phyloP scores from a whole-genome alignment of 306 rosid genomes.

The Cucurbita argyrosperma region DNA sequence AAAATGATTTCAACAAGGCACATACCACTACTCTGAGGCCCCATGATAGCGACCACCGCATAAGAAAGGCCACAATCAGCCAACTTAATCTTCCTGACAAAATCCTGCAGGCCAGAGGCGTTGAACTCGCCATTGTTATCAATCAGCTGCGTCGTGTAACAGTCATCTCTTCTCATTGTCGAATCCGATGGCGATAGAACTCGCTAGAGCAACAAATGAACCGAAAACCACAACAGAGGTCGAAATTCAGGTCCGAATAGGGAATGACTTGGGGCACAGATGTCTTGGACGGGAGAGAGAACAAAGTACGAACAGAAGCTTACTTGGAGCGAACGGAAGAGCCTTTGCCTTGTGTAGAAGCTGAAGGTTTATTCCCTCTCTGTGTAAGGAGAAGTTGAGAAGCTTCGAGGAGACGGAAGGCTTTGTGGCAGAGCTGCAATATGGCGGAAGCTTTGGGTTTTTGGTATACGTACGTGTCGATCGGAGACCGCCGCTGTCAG shows the following conservation, averaged over 20 bases:
- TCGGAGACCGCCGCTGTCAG: neutral
- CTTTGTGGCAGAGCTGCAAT: neutral
- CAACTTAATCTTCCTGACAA: slow-evolving; percentile 31
- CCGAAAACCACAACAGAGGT: neutral
- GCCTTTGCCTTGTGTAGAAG: neutral
- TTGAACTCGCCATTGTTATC: slow-evolving; percentile 63
- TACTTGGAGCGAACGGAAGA: slow-evolving; percentile 2
- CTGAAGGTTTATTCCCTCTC: neutral
- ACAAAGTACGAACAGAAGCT: neutral
- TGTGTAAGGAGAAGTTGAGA: neutral
- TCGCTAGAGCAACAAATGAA: neutral
- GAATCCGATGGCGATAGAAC: neutral
- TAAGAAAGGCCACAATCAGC: slow-evolving; percentile 60
- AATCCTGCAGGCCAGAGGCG: slow-evolving; percentile 40
- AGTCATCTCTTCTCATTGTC: slow-evolving; percentile 15
- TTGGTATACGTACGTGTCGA: neutral
- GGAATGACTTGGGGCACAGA: neutral
- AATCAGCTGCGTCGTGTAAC: slow-evolving; percentile 59
- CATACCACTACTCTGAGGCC: slow-evolving; percentile 91
- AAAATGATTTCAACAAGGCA: neutral
- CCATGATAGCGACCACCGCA: slow-evolving; percentile 87
- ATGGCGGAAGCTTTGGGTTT: neutral
- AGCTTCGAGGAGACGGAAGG: neutral
- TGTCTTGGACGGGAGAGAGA: neutral
- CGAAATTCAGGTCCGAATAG: neutral